phyloP scores from a whole-genome alignment of 2,329 filamentous ascomycete species.

The Claviceps monticola region DNA sequence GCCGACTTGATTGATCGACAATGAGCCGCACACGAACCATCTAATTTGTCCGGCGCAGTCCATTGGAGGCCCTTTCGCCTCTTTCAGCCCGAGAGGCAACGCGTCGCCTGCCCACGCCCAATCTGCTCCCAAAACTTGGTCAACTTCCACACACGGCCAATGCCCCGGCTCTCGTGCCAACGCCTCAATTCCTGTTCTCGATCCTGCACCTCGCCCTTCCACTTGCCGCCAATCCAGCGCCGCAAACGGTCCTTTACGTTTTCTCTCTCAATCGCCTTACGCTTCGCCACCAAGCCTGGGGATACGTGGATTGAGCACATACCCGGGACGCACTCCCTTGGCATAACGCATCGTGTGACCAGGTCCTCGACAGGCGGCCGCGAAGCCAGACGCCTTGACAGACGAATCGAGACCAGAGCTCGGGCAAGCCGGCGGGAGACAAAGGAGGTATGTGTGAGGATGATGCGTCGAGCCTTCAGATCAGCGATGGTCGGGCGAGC shows the following conservation, averaged over 20 bases:
- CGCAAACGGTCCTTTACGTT: constrained; percentile 52
- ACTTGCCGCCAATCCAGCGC: constrained; percentile 48
- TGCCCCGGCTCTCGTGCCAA: constrained; percentile 36
- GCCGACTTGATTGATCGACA: no score
- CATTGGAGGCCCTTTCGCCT: no score
- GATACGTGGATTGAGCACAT: constrained; percentile 31
- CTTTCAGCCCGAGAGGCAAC: not conserved
- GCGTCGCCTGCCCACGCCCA: constrained; percentile 25
- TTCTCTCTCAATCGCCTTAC: constrained; percentile 51
- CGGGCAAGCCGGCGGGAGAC: constrained; percentile 50
- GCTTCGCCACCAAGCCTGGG: constrained; percentile 47
- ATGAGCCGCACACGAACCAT: no score
- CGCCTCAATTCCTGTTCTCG: constrained; percentile 31
- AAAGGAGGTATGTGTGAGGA: constrained; percentile 51
- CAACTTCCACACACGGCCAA: constrained; percentile 46
- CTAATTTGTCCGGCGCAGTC: no score
- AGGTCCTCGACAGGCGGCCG: constrained; percentile 47
- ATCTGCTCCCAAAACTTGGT: constrained; percentile 54
- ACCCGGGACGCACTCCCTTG: constrained; percentile 45
- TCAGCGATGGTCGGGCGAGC: constrained; percentile 45
- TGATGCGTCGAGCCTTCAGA: constrained; percentile 50
- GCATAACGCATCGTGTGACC: constrained; percentile 50
- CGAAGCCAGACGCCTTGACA: constrained; percentile 45
- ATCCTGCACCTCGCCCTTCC: constrained; percentile 37
- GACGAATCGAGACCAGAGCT: constrained; percentile 49